These are phyloP conservation scores for Mucor circinelloides DNA, from an alignment of 371 early-diverging fungal genomes.

Conservation along the genomic window DNA sequence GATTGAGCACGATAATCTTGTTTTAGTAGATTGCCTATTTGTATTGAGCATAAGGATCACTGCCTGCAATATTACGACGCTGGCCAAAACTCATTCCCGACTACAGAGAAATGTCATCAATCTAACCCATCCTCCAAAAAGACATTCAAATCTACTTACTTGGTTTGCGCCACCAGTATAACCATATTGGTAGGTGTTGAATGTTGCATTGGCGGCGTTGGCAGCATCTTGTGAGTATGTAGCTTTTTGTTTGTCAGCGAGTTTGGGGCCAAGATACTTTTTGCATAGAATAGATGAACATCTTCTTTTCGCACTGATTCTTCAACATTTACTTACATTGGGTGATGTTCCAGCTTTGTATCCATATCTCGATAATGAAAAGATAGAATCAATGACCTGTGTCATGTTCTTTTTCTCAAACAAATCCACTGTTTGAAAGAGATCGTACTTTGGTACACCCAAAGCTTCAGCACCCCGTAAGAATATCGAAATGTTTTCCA, in stretches of 20 bases:
- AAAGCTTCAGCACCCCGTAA: constrained; percentile 69
- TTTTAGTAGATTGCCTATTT: constrained; percentile 6
- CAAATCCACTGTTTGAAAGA: constrained; percentile 91
- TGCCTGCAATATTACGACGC: constrained; percentile 55
- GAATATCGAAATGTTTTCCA: constrained; percentile 89
- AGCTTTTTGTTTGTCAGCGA: constrained; percentile 72
- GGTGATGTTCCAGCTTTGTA: constrained; percentile 63
- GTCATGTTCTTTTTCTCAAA: constrained; percentile 86
- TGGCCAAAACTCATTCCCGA: constrained; percentile 56
- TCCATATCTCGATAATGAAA: constrained; percentile 82
- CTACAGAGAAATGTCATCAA: constrained; percentile 3
- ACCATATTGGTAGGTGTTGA: constrained; percentile 61
- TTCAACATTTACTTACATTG: constrained; percentile 36
- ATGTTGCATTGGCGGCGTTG: constrained; percentile 58
- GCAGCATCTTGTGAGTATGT: constrained; percentile 70
- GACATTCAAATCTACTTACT: constrained; percentile 16
- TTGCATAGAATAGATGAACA: neutral
- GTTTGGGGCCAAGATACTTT: constrained; percentile 74
- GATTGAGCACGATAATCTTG: no score
- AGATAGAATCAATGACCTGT: constrained; percentile 79
- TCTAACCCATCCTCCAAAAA: neutral
- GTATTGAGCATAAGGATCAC: constrained; percentile 29
- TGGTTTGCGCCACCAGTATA: constrained; percentile 63
- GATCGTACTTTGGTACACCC: constrained; percentile 81
- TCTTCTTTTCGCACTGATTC: constrained; percentile 2